Conservation (phyloP, 371 early-diverging fungal species). For the Chytridium lagenaria region DNA sequence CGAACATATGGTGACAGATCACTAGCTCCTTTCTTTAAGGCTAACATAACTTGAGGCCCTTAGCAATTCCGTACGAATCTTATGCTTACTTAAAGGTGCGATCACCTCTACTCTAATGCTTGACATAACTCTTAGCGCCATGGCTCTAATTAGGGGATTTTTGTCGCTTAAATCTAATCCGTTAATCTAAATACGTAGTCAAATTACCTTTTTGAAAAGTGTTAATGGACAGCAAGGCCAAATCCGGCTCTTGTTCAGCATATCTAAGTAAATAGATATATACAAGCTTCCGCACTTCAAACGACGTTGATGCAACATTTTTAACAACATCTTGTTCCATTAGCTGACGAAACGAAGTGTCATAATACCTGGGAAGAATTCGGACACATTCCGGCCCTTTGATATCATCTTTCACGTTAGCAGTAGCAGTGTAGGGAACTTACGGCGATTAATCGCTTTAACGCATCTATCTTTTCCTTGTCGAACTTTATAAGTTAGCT, state of each 20-base stretch:
- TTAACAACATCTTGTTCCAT: constrained; percentile 80
- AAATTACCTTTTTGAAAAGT: constrained; percentile 83
- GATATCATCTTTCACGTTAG: constrained; percentile 74
- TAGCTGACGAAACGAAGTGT: neutral
- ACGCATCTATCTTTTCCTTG: constrained; percentile 88
- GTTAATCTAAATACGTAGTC: neutral
- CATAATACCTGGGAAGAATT: constrained; percentile 78
- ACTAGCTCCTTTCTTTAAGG: constrained; percentile 81
- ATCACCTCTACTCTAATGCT: constrained; percentile 92
- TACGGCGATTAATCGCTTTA: constrained; percentile 90
- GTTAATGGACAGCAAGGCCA: constrained; percentile 92
- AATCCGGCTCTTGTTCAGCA: constrained; percentile 93
- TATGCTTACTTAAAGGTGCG: constrained; percentile 63
- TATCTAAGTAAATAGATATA: constrained; percentile 93
- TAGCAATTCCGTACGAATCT: neutral
- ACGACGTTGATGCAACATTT: constrained; percentile 88
- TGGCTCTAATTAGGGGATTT: constrained; percentile 90
- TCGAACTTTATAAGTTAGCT: constrained; percentile 59
- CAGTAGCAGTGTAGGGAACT: constrained; percentile 26
- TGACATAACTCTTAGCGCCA: constrained; percentile 94
- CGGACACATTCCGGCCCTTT: constrained; percentile 89
- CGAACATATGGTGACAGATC: constrained; percentile 93
- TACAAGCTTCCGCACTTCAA: constrained; percentile 91
- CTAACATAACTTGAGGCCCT: constrained; percentile 72
- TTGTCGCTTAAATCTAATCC: constrained; percentile 82